Base-by-base conservation (phyloP, 306 rosid genomes). In the Malus asiatica region DNA sequence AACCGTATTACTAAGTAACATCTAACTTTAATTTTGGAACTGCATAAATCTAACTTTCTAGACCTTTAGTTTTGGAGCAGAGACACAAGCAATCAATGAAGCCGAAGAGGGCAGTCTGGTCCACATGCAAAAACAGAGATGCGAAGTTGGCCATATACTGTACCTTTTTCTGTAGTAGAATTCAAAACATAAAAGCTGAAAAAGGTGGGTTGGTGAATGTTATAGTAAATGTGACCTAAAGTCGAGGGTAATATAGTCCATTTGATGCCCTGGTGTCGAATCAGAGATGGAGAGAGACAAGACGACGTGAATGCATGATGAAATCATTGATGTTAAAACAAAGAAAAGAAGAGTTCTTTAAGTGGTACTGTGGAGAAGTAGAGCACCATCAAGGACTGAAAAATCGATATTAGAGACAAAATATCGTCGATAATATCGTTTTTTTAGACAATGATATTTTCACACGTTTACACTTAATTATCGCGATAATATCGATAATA, bases 261-360 rank as follows among this genome's bases (percentile, higher is more conserved):
- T 6, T 13, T 25, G 23, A 32, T 20, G 55, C 19, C 55, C 9
- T 8, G n/a, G 4, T 3, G 25, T 4, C 72, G 35, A 63, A 63
- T 63, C 22, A 13, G 7, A n/a, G 3, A 58, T 1, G 13, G 33
- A 35, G 4, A 33, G 81, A 78, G 81, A 78, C 71, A 23, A 8
- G 32, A 44, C 73, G 64, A 76, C 65, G 64, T 76, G 80, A 45
- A 11, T 27, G 55, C 53, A 64, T 76, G 62, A 19, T 57, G 69
- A 14, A 44, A 13, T 12, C 16, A 23, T 15, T 0, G 55, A 15
- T 0, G 55, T 38, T 7, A 38, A 38, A 38, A 7, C 42, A 38
- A 16, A 2, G 19, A 51, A 51, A 2, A 5, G 19, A 51, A 16
- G 3, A 48, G 18, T 35, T 1, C 40, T 35, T 35, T 35, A 35